These are phyloP conservation scores for Vaccinium darrowii DNA, from an alignment of 148 eudicot species.

Conservation along the genomic window DNA sequence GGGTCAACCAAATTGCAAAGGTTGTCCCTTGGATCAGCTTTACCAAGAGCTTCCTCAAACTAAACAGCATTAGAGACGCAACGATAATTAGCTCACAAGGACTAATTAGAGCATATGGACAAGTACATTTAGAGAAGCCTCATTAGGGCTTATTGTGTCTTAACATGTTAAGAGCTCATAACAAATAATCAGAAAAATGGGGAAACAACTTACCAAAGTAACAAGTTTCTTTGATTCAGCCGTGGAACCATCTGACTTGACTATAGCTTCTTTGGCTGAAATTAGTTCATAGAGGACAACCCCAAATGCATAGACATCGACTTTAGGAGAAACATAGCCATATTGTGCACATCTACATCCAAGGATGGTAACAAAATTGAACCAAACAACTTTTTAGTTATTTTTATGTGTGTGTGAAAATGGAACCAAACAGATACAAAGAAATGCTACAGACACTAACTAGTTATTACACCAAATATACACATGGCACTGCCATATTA, in stretches of 20 bases:
- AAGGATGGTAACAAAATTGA: slow-evolving; percentile 11
- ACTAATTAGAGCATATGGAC: neutral
- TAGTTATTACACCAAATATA: no score
- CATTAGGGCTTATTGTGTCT: no score
- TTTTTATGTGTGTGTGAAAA: no score
- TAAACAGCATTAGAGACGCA: slow-evolving; percentile 11
- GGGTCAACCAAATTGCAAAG: slow-evolving; percentile 67
- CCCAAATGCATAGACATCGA: slow-evolving; percentile 92
- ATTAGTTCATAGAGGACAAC: slow-evolving; percentile 90
- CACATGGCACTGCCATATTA: no score
- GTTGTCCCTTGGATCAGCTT: slow-evolving; percentile 47
- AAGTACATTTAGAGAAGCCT: neutral
- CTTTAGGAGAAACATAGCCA: slow-evolving; percentile 84
- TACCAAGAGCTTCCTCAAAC: slow-evolving; percentile 59
- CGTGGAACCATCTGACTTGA: slow-evolving; percentile 40
- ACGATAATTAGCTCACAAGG: neutral
- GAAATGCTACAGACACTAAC: no score
- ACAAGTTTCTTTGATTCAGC: slow-evolving; percentile 65
- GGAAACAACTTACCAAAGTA: slow-evolving; percentile 48
- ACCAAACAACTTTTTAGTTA: neutral
- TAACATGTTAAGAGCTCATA: neutral
- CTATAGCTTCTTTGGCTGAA: slow-evolving; percentile 87
- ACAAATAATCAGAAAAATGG: neutral
- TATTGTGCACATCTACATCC: slow-evolving; percentile 74
- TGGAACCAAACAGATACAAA: no score